Evolutionary conservation across 1,284 basidiomycete genomes (phyloP), one percentile per base, ranked within the genome.

Genomic region (Schizopora paradoxa): DNA sequence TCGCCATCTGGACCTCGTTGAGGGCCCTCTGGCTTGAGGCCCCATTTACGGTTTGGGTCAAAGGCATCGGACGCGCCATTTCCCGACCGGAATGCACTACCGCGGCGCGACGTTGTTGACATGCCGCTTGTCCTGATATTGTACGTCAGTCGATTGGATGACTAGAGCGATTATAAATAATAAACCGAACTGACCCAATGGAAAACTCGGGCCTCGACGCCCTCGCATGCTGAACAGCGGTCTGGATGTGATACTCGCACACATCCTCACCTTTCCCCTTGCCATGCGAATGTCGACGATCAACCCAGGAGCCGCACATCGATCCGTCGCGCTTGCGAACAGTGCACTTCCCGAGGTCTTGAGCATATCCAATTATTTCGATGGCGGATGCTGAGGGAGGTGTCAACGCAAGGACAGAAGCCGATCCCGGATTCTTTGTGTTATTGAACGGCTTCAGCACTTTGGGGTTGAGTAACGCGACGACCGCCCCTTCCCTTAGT

Each of bases 171-270:
- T 13, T 22, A 7, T 28, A 44, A 14, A 52, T 10, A 46, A 19
- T 3, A 43, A 37, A 16, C 11, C 36, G 19, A 5, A 64, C 77
- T 29, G 53, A 91, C 89, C 87, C 85, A 3, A 70, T 68, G 7
- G 87, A 74, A 55, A 96, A 93, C 63, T 97, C 94, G 1, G 92
- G 76, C 35, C 93, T 73, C 0, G 74, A 76, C 0, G 82, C 78
- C 10, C 88, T 72, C 13, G 75, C 71, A 26, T 78, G 69, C 62
- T 90, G 75, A n/a, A 97, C 79, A 0, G 90, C 87, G 14, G 74
- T 70, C 52, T 89, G 82, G 22, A 95, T 65, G 65, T 97, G 94
- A 63, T 79, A 97, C 39, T 97, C 91, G 64, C 94, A 98, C 6
- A 88, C 82, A 14, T 84, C 79, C 8, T 61, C 56, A 1, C 67